Percentiles rank a stretch among this genome's conserved stretches.
Conservation (phyloP, 169 alveolate species). For the Plasmodium billcollinsi region DNA sequence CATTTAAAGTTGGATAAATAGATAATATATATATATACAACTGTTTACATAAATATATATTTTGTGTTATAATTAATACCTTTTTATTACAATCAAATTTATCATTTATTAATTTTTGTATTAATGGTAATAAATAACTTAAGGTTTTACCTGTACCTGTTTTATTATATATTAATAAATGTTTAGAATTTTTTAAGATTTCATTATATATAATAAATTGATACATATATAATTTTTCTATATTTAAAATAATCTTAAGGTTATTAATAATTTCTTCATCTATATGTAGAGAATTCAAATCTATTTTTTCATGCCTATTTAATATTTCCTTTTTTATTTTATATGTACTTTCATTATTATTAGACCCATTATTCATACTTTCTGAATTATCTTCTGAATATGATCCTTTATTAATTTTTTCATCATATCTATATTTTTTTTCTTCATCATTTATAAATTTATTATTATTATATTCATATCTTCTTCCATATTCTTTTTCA, state of each 20-base stretch:
- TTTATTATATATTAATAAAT: constrained; percentile 49
- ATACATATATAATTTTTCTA: constrained; percentile 66
- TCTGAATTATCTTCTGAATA: too few species aligned
- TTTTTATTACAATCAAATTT: constrained; percentile 47
- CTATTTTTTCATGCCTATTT: constrained; percentile 52
- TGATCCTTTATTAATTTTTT: too few species aligned
- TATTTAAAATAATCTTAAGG: constrained; percentile 41
- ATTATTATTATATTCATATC: too few species aligned
- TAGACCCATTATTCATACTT: not conserved
- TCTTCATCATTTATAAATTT: constrained; percentile 1
- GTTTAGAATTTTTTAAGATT: constrained; percentile 46
- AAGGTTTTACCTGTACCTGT: constrained; percentile 83
- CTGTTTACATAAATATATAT: constrained; percentile 70
- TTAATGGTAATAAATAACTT: constrained; percentile 78
- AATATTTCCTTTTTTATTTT: constrained; percentile 35
- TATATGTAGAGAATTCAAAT: constrained; percentile 26
- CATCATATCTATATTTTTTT: not conserved
- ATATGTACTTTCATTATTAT: constrained; percentile 1
- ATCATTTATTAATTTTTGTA: constrained; percentile 75
- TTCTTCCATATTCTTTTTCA: too few species aligned
- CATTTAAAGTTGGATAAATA: constrained; percentile 68
- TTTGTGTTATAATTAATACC: constrained; percentile 66
- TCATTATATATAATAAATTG: constrained; percentile 60
- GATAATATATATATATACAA: constrained; percentile 70
- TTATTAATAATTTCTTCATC: constrained; percentile 68